A percentile compares a stretch with the other conserved stretches of the same genome.
Evolutionary conservation across 306 rosid species (phyloP).

Genomic region (Cucumis cinereus): DNA sequence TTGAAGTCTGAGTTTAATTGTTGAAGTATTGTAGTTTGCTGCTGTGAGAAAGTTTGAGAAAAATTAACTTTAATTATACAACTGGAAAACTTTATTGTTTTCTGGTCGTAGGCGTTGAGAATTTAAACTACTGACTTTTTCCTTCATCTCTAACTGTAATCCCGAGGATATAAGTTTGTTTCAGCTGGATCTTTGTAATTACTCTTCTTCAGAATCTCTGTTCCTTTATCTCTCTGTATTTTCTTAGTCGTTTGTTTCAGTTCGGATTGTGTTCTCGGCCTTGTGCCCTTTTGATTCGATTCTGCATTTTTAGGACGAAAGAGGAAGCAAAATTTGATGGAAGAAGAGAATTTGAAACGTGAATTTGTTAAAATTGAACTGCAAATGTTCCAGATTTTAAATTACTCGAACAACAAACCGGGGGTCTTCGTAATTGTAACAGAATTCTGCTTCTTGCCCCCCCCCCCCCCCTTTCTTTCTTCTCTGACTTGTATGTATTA

Average conservation of each 20-base stretch:
- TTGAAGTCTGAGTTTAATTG: neutral
- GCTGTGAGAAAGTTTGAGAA: neutral
- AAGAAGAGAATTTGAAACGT: neutral
- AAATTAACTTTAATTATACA: neutral
- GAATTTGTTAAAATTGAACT: neutral
- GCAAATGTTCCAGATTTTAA: neutral
- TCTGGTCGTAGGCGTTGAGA: neutral
- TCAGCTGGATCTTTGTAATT: slow-evolving; percentile 2
- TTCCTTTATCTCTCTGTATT: neutral
- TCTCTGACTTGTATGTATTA: neutral
- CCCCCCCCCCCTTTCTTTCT: neutral
- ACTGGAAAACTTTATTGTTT: neutral
- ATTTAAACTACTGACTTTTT: neutral
- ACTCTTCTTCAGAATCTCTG: neutral
- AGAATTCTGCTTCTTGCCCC: slow-evolving; percentile 1
- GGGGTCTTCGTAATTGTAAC: neutral
- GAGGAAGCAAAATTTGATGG: neutral
- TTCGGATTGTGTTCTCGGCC: neutral
- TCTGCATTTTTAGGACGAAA: neutral
- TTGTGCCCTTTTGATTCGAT: neutral
- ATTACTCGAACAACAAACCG: neutral
- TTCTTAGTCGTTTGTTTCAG: neutral
- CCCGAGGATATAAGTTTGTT: neutral
- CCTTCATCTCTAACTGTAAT: neutral
- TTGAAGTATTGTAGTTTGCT: neutral